Conservation (phyloP, 805 yeast genomes). For the Candida adriatica region DNA sequence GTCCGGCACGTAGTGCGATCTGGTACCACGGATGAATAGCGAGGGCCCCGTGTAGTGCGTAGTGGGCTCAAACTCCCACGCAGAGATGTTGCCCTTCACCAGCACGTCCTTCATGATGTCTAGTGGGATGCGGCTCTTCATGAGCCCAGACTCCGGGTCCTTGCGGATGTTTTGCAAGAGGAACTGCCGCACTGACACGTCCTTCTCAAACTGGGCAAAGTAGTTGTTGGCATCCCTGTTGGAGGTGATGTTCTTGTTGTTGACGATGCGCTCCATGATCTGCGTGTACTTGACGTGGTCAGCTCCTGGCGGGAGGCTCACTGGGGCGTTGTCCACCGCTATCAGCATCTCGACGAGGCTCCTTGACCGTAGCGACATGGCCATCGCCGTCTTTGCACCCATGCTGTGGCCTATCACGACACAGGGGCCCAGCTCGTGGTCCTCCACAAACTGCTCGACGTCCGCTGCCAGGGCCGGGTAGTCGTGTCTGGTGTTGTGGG, state of each 20-base stretch:
- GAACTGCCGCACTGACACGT: conserved; percentile 63
- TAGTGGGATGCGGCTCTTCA: conserved; percentile 52
- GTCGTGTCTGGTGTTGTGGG: conserved; percentile 64
- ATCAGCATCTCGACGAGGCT: conserved; percentile 54
- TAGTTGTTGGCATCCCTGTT: conserved; percentile 63
- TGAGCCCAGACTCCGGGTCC: conserved; percentile 27
- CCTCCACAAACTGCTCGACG: conserved; percentile 60
- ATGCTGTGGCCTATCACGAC: conserved; percentile 76
- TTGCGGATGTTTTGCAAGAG: conserved; percentile 60
- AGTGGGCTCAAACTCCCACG: conserved; percentile 65
- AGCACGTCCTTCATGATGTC: conserved; percentile 59
- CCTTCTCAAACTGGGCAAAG: conserved; percentile 56
- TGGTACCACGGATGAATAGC: conserved; percentile 71
- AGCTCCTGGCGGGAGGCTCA: conserved; percentile 49
- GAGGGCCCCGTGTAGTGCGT: conserved; percentile 65
- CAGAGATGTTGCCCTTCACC: conserved; percentile 58
- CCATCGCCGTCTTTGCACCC: conserved; percentile 97
- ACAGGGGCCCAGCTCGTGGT: conserved; percentile 34
- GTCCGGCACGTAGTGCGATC: conserved; percentile 75
- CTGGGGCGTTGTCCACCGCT: conserved; percentile 88
- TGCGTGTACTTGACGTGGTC: conserved; percentile 63
- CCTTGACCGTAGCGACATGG: conserved; percentile 64
- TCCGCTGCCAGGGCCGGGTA: conserved; percentile 82
- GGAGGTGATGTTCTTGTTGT: conserved; percentile 35
- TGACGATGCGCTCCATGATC: conserved; percentile 53